These are phyloP conservation scores for Solanum sparsipilum DNA, from an alignment of 257 asterid genomes.

Conservation along the genomic window DNA sequence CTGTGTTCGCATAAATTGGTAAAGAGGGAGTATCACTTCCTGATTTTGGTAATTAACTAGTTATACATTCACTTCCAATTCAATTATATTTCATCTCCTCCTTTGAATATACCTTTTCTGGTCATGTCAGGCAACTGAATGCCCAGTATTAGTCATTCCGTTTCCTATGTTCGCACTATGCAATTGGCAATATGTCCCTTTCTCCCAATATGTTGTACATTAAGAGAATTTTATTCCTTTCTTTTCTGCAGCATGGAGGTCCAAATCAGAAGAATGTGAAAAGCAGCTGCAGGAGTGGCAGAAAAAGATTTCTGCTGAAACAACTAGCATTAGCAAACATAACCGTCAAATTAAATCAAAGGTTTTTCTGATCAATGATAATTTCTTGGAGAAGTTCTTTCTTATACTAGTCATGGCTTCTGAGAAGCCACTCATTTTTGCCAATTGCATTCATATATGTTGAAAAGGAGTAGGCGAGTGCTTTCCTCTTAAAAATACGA, in stretches of 20 bases:
- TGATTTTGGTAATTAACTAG: not conserved
- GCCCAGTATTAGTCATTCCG: not conserved
- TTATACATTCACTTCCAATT: not conserved
- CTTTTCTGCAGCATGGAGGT: conserved; percentile 49
- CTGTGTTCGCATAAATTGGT: not conserved
- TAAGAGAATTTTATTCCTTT: conserved; percentile 1
- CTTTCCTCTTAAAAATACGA: not conserved
- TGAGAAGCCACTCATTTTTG: not conserved
- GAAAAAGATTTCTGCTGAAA: conserved; percentile 79
- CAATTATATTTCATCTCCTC: not conserved
- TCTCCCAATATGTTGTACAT: not conserved
- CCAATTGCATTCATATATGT: not conserved
- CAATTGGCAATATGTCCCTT: not conserved
- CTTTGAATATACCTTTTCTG: not conserved
- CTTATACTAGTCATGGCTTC: not conserved
- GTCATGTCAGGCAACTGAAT: not conserved
- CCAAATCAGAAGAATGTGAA: conserved; percentile 82
- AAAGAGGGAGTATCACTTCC: not conserved
- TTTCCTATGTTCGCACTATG: not conserved
- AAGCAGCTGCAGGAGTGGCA: conserved; percentile 72
- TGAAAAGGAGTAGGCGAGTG: not conserved
- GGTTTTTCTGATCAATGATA: conserved; percentile 36
- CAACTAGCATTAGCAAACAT: conserved; percentile 80
- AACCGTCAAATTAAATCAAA: conserved; percentile 84
- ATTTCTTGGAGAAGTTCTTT: not conserved